Evolutionary conservation across 352 stramenopile genomes (phyloP).

Genomic region (Phytopythium mirpurense): DNA sequence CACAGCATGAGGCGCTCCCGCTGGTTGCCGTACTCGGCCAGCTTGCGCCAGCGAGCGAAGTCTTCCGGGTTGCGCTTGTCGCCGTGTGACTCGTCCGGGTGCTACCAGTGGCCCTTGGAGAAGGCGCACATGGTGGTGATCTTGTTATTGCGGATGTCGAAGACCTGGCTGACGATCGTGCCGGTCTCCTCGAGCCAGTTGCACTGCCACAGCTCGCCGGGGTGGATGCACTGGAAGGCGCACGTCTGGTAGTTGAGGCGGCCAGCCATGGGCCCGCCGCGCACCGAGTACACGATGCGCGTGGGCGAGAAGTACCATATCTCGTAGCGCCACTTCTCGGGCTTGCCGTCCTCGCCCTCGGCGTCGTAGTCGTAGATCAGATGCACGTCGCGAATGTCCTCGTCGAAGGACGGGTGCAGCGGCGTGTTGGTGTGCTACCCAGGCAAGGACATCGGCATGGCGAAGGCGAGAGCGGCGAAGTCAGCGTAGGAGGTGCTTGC

Average conservation of each 20-base stretch:
- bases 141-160: conserved; percentile 42
- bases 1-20: conserved; percentile 44
- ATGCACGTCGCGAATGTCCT: conserved; percentile 50
- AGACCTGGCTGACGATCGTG: conserved; percentile 46
- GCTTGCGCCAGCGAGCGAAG: conserved; percentile 46
- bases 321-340: conserved; percentile 56
- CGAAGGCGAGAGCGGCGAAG: too few species aligned
- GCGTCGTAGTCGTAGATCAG: conserved; percentile 52
- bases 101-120: conserved; percentile 53
- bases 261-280: conserved; percentile 45
- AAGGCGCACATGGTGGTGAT: conserved; percentile 51
- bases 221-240: conserved; percentile 48
- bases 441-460: conserved; percentile 15
- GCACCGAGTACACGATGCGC: conserved; percentile 54
- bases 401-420: conserved; percentile 45
- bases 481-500: too few species aligned
- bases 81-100: conserved; percentile 39
- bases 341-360: conserved; percentile 29
- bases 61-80: conserved; percentile 56
- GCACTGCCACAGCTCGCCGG: conserved; percentile 53
- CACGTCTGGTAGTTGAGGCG: conserved; percentile 57
- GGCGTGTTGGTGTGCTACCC: conserved; percentile 55
- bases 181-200: conserved; percentile 59
- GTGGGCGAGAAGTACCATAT: conserved; percentile 56
- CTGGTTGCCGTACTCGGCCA: conserved; percentile 39